Percentiles rank a stretch among this genome's conserved stretches.
phyloP scores from a whole-genome alignment of 768 basidiomycete genomes.

The Steccherinum ochraceum region DNA sequence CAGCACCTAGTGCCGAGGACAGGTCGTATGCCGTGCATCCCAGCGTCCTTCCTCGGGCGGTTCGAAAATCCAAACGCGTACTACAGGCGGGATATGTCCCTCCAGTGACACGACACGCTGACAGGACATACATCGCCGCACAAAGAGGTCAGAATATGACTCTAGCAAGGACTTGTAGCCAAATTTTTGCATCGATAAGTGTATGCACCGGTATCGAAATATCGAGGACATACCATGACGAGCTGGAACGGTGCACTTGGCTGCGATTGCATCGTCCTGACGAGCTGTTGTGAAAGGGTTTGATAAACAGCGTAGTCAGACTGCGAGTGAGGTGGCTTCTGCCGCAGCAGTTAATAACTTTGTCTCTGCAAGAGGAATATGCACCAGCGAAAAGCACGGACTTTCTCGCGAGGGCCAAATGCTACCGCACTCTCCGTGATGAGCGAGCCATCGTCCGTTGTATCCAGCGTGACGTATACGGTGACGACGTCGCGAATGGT shows the following conservation, averaged over 20 bases:
- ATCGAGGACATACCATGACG: constrained; percentile 36
- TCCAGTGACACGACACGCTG: constrained; percentile 62
- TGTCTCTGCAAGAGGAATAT: constrained; percentile 3
- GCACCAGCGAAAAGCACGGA: constrained; percentile 21
- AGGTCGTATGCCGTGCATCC: constrained; percentile 47
- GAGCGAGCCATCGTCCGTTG: not conserved
- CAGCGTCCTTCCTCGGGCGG: constrained; percentile 31
- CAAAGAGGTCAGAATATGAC: constrained; percentile 57
- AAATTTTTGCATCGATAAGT: not conserved
- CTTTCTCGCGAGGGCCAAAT: constrained; percentile 71
- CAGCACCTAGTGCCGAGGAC: constrained; percentile 17
- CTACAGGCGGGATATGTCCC: constrained; percentile 68
- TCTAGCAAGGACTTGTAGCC: constrained; percentile 41
- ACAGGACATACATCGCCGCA: constrained; percentile 53
- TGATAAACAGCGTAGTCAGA: constrained; percentile 63
- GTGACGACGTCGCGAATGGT: constrained; percentile 59
- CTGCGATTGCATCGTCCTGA: constrained; percentile 49
- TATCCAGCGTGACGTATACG: constrained; percentile 48
- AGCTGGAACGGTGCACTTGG: constrained; percentile 47
- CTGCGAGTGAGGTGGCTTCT: constrained; percentile 67
- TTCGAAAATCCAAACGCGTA: constrained; percentile 41
- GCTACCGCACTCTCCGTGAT: constrained; percentile 51
- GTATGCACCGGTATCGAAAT: not conserved
- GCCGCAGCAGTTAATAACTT: not conserved
- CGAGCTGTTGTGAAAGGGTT: constrained; percentile 60